phyloP scores from a whole-genome alignment of 352 stramenopile genomes.

The Globisporangium echinulatum region DNA sequence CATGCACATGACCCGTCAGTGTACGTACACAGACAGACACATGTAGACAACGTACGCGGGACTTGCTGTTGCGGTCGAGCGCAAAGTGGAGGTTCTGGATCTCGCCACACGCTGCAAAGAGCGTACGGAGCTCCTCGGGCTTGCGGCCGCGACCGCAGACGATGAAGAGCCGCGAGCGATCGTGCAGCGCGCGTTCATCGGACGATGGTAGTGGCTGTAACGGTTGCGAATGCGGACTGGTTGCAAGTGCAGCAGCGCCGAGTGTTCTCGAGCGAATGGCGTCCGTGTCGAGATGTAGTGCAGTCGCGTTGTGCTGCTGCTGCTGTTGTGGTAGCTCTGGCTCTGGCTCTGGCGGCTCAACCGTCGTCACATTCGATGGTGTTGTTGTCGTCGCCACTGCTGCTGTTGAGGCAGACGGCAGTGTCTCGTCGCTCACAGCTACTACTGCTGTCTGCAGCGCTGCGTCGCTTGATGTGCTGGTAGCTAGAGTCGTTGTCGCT shows the following conservation, averaged over 20 bases:
- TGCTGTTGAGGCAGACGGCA: no score
- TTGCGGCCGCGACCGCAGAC: constrained; percentile 64
- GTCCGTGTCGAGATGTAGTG: not conserved
- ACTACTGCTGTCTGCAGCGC: no score
- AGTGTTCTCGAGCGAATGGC: not conserved
- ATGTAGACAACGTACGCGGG: constrained; percentile 25
- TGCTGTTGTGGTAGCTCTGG: not conserved
- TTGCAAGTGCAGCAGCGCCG: not conserved
- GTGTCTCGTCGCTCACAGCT: not conserved
- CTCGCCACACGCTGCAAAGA: constrained; percentile 51
- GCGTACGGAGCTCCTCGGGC: constrained; percentile 47
- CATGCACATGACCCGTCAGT: no score
- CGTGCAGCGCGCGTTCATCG: not conserved
- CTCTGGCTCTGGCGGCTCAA: not conserved
- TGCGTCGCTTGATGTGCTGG: not conserved
- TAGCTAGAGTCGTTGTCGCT: not conserved
- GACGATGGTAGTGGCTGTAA: not conserved
- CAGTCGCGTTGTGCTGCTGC: not conserved
- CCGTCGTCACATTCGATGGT: no score
- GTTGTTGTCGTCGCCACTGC: no score
- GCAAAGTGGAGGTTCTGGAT: constrained; percentile 68
- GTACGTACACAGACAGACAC: not conserved
- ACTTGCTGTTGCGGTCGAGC: constrained; percentile 74
- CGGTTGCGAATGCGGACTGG: no score
- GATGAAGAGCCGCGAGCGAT: constrained; percentile 46